A percentile compares a stretch with the other conserved stretches of the same genome.
Evolutionary conservation across 129 eudicot genomes (phyloP).

Genomic region (Pseudognaphalium luteoalbum): DNA sequence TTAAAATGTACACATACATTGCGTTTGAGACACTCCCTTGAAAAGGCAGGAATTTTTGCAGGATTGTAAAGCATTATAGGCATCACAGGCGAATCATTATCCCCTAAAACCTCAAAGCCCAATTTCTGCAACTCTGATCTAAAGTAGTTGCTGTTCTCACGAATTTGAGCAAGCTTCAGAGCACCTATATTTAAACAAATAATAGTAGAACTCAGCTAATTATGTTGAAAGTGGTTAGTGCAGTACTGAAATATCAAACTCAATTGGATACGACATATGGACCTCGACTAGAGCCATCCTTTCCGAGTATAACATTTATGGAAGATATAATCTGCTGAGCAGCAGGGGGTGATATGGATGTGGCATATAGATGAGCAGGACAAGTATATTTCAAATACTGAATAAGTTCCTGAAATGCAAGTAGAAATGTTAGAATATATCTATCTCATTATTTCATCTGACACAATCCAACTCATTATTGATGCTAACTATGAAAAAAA

Average conservation of each 20-base stretch:
- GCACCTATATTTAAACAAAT: slow-evolving; percentile 57
- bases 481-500: background rate
- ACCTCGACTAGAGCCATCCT: slow-evolving; percentile 99
- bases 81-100: slow-evolving; percentile 96
- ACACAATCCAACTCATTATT: background rate
- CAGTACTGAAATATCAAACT: background rate
- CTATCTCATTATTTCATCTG: background rate
- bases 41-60: slow-evolving; percentile 95
- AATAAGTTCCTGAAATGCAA: slow-evolving; percentile 66
- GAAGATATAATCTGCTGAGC: slow-evolving; percentile 94
- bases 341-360: slow-evolving; percentile 96
- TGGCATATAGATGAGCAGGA: slow-evolving; percentile 95
- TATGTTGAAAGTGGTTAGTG: background rate
- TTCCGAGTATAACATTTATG: slow-evolving; percentile 83
- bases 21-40: slow-evolving; percentile 91
- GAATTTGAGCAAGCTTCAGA: slow-evolving; percentile 85
- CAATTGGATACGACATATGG: slow-evolving; percentile 4
- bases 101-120: slow-evolving; percentile 99
- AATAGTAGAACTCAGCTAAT: background rate
- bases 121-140: slow-evolving; percentile 87
- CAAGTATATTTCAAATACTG: slow-evolving; percentile 74
- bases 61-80: slow-evolving; percentile 97
- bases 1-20: slow-evolving; percentile 43
- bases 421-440: background rate
- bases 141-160: slow-evolving; percentile 96